These are phyloP conservation scores for Aspergillus luchuensis DNA, from an alignment of 2,329 filamentous ascomycete genomes.

Conservation along the genomic window DNA sequence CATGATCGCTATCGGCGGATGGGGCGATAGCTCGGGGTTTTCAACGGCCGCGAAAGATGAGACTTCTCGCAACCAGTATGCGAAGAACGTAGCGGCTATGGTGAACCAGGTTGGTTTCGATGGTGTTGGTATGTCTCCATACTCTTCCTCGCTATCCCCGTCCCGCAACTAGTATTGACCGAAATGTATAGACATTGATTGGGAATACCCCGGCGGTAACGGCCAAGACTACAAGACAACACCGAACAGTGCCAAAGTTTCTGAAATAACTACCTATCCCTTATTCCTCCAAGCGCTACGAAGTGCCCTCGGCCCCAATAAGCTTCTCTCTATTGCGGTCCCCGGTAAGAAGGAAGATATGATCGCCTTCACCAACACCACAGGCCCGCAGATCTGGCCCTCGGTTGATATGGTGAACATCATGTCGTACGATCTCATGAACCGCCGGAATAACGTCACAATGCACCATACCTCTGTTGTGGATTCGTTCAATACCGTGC, in stretches of 20 bases:
- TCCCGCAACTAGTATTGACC: constrained; percentile 19
- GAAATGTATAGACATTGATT: constrained; percentile 61
- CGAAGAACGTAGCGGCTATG: constrained; percentile 65
- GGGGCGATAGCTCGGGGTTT: constrained; percentile 70
- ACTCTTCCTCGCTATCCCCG: neutral
- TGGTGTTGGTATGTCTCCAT: constrained; percentile 54
- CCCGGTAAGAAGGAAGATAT: constrained; percentile 66
- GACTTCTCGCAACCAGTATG: constrained; percentile 59
- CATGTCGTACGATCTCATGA: constrained; percentile 74
- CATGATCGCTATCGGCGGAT: constrained; percentile 72
- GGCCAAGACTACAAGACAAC: constrained; percentile 67
- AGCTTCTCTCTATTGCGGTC: constrained; percentile 67
- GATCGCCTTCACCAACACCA: constrained; percentile 64
- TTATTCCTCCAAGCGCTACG: constrained; percentile 62
- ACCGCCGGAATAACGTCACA: constrained; percentile 65
- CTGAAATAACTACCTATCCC: constrained; percentile 65
- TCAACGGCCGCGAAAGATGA: constrained; percentile 57
- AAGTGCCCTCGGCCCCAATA: constrained; percentile 57
- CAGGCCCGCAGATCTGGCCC: constrained; percentile 60
- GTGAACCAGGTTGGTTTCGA: constrained; percentile 65
- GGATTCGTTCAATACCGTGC: constrained; percentile 57
- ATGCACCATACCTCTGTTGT: constrained; percentile 66
- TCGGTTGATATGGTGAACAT: constrained; percentile 69
- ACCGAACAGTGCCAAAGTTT: constrained; percentile 60
- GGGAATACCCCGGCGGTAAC: constrained; percentile 66